Evolutionary conservation across 169 alveolate species (phyloP), one percentile per base, ranked within the genome.

Genomic region (Toxoplasma gondii): DNA sequence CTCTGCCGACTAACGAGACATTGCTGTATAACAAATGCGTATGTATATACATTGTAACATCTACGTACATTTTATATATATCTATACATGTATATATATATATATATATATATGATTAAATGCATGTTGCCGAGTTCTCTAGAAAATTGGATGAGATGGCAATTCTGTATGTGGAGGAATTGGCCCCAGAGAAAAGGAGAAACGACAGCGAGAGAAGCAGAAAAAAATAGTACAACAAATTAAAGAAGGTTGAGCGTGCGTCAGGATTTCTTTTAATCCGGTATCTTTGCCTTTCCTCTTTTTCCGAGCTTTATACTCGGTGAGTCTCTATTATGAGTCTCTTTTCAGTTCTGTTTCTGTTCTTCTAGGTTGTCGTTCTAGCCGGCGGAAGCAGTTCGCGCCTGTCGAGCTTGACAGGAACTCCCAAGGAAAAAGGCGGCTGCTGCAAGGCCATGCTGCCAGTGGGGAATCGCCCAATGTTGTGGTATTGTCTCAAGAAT

Each of bases 361-460:
- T 22, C 41, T 10, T 82, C 67, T 67, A 93, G 95, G 95, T 93
- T 43, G 95, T 93, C 19, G 95, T 93, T 34, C 43, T 93, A 78
- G 95, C 95, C 9, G 95, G 95, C 39, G 95, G 95, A 36, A 53
- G 83, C 67, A 91, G 95, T 74, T 87, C 95, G 12, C 95, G 95
- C 39, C 90, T 93, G 0, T 93, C 95, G 36, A 43, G 92, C 9
- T 81, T 93, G 24, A 67, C 81, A 27, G 95, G 90, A 31, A 49
- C 58, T 4, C 84, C 43, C 44, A n/a, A 22, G 84, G 92, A 91
- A 27, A 82, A 86, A 22, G 43, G 92, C 36, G 91, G 67, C 19
- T 93, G 90, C 53, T 86, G 95, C 93, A 93, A 93, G 95, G 95
- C 95, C 53, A 67, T 93, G 69, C 93, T 93, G 27, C 95, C 95